Base-by-base conservation (phyloP, 2,329 filamentous ascomycete genomes). In the Penicillium freii region DNA sequence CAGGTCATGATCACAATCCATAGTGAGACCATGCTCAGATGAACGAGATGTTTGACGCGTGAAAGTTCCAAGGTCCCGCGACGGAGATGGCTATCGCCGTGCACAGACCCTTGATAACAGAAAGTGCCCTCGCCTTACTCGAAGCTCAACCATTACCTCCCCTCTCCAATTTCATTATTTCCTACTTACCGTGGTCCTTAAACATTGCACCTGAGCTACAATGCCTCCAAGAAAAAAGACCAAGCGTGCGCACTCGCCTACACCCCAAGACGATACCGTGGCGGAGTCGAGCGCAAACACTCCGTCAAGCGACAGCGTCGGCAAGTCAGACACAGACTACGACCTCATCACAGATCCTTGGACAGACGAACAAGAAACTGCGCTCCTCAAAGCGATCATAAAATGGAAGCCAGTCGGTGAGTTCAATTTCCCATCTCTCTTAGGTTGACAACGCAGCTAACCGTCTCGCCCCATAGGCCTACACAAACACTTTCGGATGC, bases 301-400 rank as follows among this genome's bases (percentile, higher is more conserved):
- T 11, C 64, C 68, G 23, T 64, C 68, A 38, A 67, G 65, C 67
- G 67, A 73, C 62, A 60, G 63, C 62, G 59, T 65, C 62, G 54
- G 57, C 60, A 70, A 76, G 50, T 63, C 64, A 40, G 72, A 77
- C 59, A 67, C 74, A n/a, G 71, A 73, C 19, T 75, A 77, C 58
- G 78, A 86, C 60, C 69, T 81, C 4, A 74, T 84, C 48, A 84
- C 85, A 56, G 90, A 93, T 63, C 84, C 87, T 27, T 99, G 94
- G 94, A 97, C 92, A 4, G 92, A 96, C 69, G 93, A 97, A 70
- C 94, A 99, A 75, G 89, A 96, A 64, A 92, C 91, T 1, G 92
- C 91, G 40, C 82, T 99, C 0, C 91, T 96, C 78, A 97, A 97
- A 72, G 91, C 87, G 51, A 88, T 97, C 64, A 92, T 97, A 63